A percentile compares a stretch with the other conserved stretches of the same genome.
phyloP scores from a whole-genome alignment of 208 protist species.

The Vickermania ingenoplastis region DNA sequence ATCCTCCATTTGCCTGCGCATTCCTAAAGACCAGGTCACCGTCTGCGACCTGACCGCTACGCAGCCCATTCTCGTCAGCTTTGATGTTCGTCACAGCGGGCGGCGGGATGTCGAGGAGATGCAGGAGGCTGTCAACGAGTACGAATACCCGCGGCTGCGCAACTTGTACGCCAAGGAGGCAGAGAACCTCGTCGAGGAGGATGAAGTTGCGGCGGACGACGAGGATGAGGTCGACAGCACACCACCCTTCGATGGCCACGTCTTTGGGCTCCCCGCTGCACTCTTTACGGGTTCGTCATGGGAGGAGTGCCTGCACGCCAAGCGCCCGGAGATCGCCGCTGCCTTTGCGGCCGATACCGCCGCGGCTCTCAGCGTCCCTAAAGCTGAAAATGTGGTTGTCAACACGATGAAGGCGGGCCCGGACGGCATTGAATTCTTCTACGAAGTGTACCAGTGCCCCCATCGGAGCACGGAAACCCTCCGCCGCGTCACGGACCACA shows the following conservation, averaged over 20 bases:
- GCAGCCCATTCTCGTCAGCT: conserved; percentile 39
- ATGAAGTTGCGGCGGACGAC: background rate
- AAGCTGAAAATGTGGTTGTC: conserved; percentile 1
- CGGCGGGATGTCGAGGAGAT: conserved; percentile 15
- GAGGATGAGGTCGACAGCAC: background rate
- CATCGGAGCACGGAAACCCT: background rate
- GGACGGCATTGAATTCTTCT: background rate
- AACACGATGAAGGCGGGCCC: background rate
- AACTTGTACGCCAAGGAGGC: background rate
- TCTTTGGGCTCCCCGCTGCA: background rate
- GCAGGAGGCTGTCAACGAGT: conserved; percentile 5
- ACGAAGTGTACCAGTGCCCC: background rate
- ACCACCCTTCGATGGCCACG: background rate
- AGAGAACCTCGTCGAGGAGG: background rate
- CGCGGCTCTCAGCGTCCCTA: background rate
- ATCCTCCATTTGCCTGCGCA: conserved; percentile 33
- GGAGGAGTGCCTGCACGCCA: conserved; percentile 47
- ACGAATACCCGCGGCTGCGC: conserved; percentile 8
- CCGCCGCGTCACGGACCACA: conserved; percentile 6
- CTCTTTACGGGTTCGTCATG: conserved; percentile 48
- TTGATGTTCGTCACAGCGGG: conserved; percentile 42
- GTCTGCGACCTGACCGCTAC: conserved; percentile 30
- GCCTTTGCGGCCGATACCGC: conserved; percentile 1
- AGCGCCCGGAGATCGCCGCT: conserved; percentile 37
- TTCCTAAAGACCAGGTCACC: conserved; percentile 37